Percentiles rank a stretch among this genome's conserved stretches.
phyloP scores from a whole-genome alignment of 148 eudicot genomes.

The Fagopyrum homotropicum region DNA sequence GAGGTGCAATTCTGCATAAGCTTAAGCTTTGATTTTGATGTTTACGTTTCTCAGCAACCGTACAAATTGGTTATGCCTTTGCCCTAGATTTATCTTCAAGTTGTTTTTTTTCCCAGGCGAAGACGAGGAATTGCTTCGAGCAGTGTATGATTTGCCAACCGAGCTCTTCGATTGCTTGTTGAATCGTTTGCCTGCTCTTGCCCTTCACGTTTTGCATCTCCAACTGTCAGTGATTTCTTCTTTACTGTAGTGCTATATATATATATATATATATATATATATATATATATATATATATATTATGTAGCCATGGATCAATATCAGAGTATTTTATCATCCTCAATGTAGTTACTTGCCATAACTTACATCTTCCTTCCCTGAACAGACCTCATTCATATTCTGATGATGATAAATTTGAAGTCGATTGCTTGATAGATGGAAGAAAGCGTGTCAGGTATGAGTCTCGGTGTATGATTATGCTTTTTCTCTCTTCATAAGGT shows the following conservation, averaged over 20 bases:
- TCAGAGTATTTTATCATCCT: neutral
- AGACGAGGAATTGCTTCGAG: conserved; percentile 31
- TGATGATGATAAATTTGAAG: conserved; percentile 25
- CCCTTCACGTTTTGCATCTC: conserved; percentile 50
- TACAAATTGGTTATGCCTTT: too few species aligned
- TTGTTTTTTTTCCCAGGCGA: conserved; percentile 29
- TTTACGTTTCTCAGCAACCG: neutral
- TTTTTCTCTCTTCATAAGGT: conserved; percentile 12
- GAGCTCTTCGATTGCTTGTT: conserved; percentile 64
- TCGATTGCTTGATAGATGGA: conserved; percentile 29
- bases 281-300: neutral
- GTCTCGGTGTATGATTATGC: conserved; percentile 2
- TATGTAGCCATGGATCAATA: neutral
- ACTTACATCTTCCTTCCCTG: neutral
- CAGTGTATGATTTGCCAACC: conserved; percentile 51
- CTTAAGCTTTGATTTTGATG: neutral
- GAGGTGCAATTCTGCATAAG: conserved; percentile 18
- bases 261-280: too few species aligned
- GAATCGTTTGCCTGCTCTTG: conserved; percentile 53
- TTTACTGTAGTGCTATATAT: neutral
- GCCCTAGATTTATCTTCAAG: neutral
- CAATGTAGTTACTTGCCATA: neutral
- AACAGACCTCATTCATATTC: conserved; percentile 34
- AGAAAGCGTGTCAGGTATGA: conserved; percentile 63
- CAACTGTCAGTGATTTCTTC: conserved; percentile 32